Evolutionary conservation across 495 filamentous ascomycete species (phyloP).

Genomic region (Chaetomium cochliodes): DNA sequence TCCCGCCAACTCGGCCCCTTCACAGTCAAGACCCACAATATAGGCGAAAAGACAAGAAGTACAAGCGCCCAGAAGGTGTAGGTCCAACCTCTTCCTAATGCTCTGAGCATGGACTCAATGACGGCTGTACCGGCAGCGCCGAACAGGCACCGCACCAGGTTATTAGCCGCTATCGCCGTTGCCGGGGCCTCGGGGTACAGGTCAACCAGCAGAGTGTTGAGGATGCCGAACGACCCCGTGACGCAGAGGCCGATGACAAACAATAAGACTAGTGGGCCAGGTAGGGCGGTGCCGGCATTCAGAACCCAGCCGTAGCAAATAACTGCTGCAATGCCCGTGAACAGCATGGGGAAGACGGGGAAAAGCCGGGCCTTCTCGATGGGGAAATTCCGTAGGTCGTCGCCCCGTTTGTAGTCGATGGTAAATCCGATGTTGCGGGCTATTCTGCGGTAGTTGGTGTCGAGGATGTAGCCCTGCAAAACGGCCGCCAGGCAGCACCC

Average conservation of each 20-base stretch:
- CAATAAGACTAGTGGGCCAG: slow-evolving; percentile 53
- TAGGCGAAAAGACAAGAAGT: slow-evolving; percentile 37
- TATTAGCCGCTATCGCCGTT: slow-evolving; percentile 50
- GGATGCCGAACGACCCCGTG: slow-evolving; percentile 53
- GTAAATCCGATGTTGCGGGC: slow-evolving; percentile 50
- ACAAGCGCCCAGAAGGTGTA: slow-evolving; percentile 48
- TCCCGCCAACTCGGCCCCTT: slow-evolving; percentile 46
- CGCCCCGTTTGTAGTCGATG: slow-evolving; percentile 51
- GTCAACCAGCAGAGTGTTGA: slow-evolving; percentile 50
- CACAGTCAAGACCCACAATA: slow-evolving; percentile 41
- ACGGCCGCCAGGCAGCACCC: slow-evolving; percentile 67
- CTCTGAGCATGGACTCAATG: slow-evolving; percentile 44
- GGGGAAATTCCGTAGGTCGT: slow-evolving; percentile 57
- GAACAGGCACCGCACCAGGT: slow-evolving; percentile 46
- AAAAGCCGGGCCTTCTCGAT: slow-evolving; percentile 63
- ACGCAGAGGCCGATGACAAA: slow-evolving; percentile 56
- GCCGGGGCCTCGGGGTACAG: slow-evolving; percentile 47
- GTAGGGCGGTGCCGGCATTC: slow-evolving; percentile 45
- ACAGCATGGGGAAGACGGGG: slow-evolving; percentile 50
- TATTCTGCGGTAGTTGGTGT: slow-evolving; percentile 56
- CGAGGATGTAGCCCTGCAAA: slow-evolving; percentile 59
- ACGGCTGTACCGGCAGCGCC: slow-evolving; percentile 47
- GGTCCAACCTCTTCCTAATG: slow-evolving; percentile 48
- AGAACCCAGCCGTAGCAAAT: slow-evolving; percentile 61
- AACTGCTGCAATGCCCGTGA: slow-evolving; percentile 41